A percentile compares a stretch with the other conserved stretches of the same genome.
phyloP scores from a whole-genome alignment of 1,284 basidiomycete species.

The Thelephora terrestris region DNA sequence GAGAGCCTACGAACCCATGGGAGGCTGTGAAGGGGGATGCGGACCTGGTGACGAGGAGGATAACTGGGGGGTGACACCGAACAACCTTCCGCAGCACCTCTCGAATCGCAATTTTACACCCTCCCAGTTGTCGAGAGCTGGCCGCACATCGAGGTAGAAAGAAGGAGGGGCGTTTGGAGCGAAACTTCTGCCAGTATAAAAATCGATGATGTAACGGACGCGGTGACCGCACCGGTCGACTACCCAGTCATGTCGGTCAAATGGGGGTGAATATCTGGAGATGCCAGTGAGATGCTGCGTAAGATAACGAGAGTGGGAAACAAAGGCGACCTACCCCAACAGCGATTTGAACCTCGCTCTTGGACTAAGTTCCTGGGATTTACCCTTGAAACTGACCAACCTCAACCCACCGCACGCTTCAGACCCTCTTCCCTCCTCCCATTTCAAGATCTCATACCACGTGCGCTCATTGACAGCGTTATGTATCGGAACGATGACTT shows the following conservation, averaged over 20 bases:
- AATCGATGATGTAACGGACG: constrained; percentile 95
- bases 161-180: constrained; percentile 38
- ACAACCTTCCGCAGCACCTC: constrained; percentile 38
- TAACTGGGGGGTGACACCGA: constrained; percentile 18
- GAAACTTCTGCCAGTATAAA: constrained; percentile 80
- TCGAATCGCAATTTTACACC: constrained; percentile 70
- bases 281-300: constrained; percentile 1
- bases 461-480: constrained; percentile 98
- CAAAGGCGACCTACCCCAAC: constrained; percentile 60
- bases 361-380: constrained; percentile 64
- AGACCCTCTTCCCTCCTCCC: constrained; percentile 78
- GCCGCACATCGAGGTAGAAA: constrained; percentile 92
- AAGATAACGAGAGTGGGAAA: not conserved
- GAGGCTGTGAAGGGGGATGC: constrained; percentile 11
- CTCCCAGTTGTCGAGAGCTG: constrained; percentile 88
- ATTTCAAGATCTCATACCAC: constrained; percentile 84
- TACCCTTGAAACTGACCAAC: constrained; percentile 81
- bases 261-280: constrained; percentile 80
- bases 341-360: constrained; percentile 78
- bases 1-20: not conserved
- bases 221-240: constrained; percentile 86
- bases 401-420: constrained; percentile 77
- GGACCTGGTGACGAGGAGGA: constrained; percentile 14
- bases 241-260: constrained; percentile 97
- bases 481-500: constrained; percentile 94